Evolutionary conservation across 2,329 filamentous ascomycete genomes (phyloP).

Genomic region (Cladophialophora chaetospira): DNA sequence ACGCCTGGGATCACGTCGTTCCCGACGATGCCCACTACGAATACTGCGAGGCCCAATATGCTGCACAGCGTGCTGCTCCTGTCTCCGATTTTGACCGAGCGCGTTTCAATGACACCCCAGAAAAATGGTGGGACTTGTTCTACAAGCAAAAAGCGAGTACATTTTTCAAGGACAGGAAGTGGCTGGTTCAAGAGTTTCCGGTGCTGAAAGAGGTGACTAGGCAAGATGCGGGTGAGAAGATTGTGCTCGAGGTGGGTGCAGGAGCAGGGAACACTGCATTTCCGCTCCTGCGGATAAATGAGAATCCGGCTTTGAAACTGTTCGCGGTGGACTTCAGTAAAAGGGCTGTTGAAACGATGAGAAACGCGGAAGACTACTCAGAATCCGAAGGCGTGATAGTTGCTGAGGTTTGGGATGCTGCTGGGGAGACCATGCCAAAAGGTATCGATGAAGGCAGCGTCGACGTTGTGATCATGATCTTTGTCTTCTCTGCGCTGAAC

Average conservation of each 20-base stretch:
- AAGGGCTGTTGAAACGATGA: conserved; percentile 91
- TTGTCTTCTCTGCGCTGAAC: conserved; percentile 91
- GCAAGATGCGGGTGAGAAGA: conserved; percentile 67
- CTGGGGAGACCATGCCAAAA: conserved; percentile 70
- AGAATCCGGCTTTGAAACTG: conserved; percentile 77
- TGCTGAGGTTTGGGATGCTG: conserved; percentile 93
- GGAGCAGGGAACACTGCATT: conserved; percentile 97
- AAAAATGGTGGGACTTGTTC: conserved; percentile 97
- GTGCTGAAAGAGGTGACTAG: conserved; percentile 75
- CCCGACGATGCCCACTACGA: conserved; percentile 85
- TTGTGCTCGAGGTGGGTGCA: conserved; percentile 86
- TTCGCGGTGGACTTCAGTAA: conserved; percentile 97
- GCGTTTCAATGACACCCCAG: conserved; percentile 86
- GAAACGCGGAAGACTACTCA: conserved; percentile 74
- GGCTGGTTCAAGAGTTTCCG: conserved; percentile 94
- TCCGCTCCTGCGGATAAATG: conserved; percentile 80
- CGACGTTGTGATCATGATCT: conserved; percentile 91
- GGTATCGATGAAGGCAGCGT: conserved; percentile 76
- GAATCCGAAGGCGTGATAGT: conserved; percentile 62
- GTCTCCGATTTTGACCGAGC: conserved; percentile 91
- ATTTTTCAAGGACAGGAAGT: conserved; percentile 99
- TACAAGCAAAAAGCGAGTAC: conserved; percentile 97
- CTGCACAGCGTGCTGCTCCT: conserved; percentile 78
- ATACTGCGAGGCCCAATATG: conserved; percentile 82
- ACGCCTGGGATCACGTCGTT: conserved; percentile 98